Percentiles rank a stretch among this genome's conserved stretches.
phyloP scores from a whole-genome alignment of 352 stramenopile species.

The Pythium sp. region DNA sequence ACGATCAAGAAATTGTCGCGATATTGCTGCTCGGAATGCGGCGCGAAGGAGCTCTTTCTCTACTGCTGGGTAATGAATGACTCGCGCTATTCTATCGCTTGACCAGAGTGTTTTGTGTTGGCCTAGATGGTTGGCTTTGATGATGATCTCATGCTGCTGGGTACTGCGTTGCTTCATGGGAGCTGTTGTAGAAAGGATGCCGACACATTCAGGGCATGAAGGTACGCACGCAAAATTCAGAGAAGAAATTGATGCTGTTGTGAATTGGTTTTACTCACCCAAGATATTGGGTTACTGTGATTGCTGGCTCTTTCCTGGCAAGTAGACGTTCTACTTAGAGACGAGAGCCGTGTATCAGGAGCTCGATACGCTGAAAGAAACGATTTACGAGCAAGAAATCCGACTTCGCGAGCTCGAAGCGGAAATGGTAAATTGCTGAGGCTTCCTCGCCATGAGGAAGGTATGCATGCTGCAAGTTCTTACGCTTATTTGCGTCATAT shows the following conservation, averaged over 20 bases:
- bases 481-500: neutral
- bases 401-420: conserved; percentile 42
- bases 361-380: conserved; percentile 52
- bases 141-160: neutral
- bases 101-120: neutral
- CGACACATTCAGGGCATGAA: conserved; percentile 69
- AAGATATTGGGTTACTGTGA: neutral
- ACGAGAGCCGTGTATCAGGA: conserved; percentile 48
- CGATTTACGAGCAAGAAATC: conserved; percentile 64
- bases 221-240: conserved; percentile 17
- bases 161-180: neutral
- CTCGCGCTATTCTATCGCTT: neutral
- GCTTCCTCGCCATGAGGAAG: neutral
- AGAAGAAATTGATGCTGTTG: neutral
- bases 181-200: conserved; percentile 58
- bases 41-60: conserved; percentile 56
- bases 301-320: neutral
- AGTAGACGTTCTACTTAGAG: conserved; percentile 55
- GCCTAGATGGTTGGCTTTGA: neutral
- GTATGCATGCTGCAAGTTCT: too few species aligned
- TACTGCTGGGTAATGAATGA: conserved; percentile 50
- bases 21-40: conserved; percentile 57
- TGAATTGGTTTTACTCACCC: neutral
- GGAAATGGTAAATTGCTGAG: conserved; percentile 31
- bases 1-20: conserved; percentile 54